phyloP scores from a whole-genome alignment of 228 moss, liverwort and hornwort genomes.

The Sphagnum fallax region DNA sequence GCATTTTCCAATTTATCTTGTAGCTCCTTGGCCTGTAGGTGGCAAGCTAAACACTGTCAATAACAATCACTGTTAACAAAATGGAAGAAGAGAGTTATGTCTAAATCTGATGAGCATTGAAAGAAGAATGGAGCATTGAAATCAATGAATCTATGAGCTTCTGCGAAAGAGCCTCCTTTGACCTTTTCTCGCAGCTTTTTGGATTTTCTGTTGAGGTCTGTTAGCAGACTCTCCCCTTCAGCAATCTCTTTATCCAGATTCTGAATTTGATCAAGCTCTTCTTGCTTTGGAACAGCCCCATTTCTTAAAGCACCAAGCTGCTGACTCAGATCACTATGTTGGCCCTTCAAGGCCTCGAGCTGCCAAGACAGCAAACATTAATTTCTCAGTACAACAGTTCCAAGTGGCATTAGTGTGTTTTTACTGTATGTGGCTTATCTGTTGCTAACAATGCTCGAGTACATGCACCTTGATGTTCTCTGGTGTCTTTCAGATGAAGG shows the following conservation, averaged over 20 bases:
- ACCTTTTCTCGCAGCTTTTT: slow-evolving; percentile 83
- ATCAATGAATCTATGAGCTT: background rate
- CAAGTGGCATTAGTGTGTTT: too few relatives aligned
- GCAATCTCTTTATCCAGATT: slow-evolving; percentile 55
- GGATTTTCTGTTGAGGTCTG: slow-evolving; percentile 61
- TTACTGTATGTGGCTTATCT: too few relatives aligned
- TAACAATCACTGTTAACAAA: too few relatives aligned
- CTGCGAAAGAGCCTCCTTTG: too few relatives aligned
- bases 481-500: too few relatives aligned
- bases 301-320: slow-evolving; percentile 69
- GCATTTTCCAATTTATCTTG: slow-evolving; percentile 85
- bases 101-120: too few relatives aligned
- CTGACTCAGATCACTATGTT: slow-evolving; percentile 65
- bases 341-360: slow-evolving; percentile 75
- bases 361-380: slow-evolving; percentile 14
- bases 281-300: slow-evolving; percentile 60
- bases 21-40: slow-evolving; percentile 64
- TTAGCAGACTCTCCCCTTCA: slow-evolving; percentile 55
- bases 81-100: background rate
- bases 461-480: too few relatives aligned
- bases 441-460: too few relatives aligned
- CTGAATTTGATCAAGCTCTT: slow-evolving; percentile 67
- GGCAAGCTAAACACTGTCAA: background rate
- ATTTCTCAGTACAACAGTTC: too few relatives aligned
- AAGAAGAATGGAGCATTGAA: background rate